Percentiles rank a stretch among this genome's conserved stretches.
These are phyloP conservation scores for Solanum chilense DNA, from an alignment of 257 asterid species.

Conservation along the genomic window DNA sequence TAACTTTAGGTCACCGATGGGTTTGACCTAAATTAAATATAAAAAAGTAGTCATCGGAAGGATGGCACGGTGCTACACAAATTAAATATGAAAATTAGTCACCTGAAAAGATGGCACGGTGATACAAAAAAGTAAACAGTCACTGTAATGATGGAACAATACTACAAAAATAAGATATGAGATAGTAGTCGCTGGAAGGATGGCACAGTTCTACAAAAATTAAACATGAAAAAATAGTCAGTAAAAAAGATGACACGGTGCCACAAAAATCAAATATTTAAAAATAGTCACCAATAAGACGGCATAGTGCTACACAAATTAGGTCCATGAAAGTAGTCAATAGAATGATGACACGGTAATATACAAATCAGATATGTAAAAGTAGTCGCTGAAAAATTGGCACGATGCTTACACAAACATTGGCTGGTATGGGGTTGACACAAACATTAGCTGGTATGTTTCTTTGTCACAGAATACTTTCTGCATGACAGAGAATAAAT, in stretches of 20 bases:
- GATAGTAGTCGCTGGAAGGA: neutral
- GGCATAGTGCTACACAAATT: neutral
- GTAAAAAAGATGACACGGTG: no score
- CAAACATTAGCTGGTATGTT: neutral
- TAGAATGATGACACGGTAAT: neutral
- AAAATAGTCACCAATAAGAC: neutral
- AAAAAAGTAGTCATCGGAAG: neutral
- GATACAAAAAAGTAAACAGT: neutral
- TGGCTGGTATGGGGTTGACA: no score
- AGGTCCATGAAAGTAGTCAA: neutral
- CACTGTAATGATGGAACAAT: no score
- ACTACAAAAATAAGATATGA: no score
- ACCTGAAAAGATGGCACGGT: neutral
- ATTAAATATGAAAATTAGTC: neutral
- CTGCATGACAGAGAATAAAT: slow-evolving; percentile 34
- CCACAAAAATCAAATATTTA: no score
- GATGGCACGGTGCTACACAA: neutral
- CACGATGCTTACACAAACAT: slow-evolving; percentile 15
- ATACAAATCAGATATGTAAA: neutral
- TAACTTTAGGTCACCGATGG: neutral
- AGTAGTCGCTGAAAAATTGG: neutral
- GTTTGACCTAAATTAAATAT: neutral
- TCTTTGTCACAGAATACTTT: slow-evolving; percentile 40
- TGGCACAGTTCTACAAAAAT: no score
- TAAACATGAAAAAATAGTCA: no score